A percentile compares a stretch with the other conserved stretches of the same genome.
These are phyloP conservation scores for Dryas alaskensis DNA, from an alignment of 306 rosid genomes.

Conservation along the genomic window DNA sequence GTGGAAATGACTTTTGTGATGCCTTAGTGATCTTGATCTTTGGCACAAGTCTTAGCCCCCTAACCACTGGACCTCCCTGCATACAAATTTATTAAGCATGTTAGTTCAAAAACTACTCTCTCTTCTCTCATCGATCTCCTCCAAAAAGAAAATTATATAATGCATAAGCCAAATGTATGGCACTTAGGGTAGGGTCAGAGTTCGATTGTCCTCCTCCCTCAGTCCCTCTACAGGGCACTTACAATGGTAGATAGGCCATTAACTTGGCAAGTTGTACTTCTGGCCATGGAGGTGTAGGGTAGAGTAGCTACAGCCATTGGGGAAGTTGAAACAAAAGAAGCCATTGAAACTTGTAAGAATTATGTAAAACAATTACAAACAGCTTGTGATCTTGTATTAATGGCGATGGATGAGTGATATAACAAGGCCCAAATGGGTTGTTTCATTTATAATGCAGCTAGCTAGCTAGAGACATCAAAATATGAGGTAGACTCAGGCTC, in stretches of 20 bases:
- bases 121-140: not conserved
- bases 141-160: not conserved
- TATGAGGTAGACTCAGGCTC: not conserved
- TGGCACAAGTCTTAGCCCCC: slow-evolving; percentile 39
- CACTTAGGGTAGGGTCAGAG: too few species aligned
- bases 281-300: slow-evolving; percentile 27
- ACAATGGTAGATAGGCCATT: slow-evolving; percentile 28
- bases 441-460: slow-evolving; percentile 1
- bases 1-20: slow-evolving; percentile 24
- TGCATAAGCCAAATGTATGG: too few species aligned
- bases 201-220: too few species aligned
- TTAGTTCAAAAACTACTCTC: too few species aligned
- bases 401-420: not conserved
- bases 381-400: not conserved
- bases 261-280: slow-evolving; percentile 25
- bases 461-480: not conserved
- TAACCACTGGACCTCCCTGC: slow-evolving; percentile 43
- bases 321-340: slow-evolving; percentile 38
- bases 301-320: slow-evolving; percentile 24
- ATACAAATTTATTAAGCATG: not conserved
- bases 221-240: not conserved
- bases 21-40: slow-evolving; percentile 30
- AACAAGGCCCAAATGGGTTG: not conserved
- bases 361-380: not conserved
- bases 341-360: slow-evolving; percentile 23